Evolutionary conservation across 805 yeast species (phyloP), one percentile per base, ranked within the genome.

Genomic region (Cyberlindnera subsufficiens): DNA sequence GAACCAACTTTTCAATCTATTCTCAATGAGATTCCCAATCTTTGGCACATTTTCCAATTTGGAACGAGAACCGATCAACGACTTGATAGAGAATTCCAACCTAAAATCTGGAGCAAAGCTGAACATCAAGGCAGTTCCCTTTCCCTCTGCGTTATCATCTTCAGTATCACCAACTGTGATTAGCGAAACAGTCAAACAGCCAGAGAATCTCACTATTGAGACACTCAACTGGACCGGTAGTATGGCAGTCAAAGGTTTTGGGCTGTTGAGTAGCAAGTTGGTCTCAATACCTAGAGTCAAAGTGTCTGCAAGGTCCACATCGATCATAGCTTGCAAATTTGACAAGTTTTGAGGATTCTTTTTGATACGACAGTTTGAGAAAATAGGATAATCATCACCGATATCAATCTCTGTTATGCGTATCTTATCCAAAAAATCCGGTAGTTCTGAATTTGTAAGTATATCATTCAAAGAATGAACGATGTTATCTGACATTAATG

Each of bases 361-460:
- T 48, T 72, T 72, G 32, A 93, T 86, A 39, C 95, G 74, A 63
- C 99, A 93, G 58, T 93, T 93, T 43, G 96, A 86, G 59, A 93
- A 86, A 40, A 93, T 86, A 3, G 99, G 99, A 59, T 82, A 93
- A 62, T 90, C 97, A 59, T 88, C 86, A 30, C 99, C 99, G 44
- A 93, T 82, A 54, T 89, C 91, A 20, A 93, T 79, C 55, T 91
- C 97, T 1, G 90, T 85, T 38, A 93, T 78, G 46, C 75, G 75
- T 33, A 93, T 80, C 19, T 76, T 74, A 58, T 83, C 96, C 38
- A 93, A 61, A 60, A 82, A 91, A 42, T 83, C 90, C 1, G 97
- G 96, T 19, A 86, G 63, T 18, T 77, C 77, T 50, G 82, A 77
- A 6, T 61, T 60, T 10, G 65, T 65, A 36, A 91, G 67, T 40